phyloP scores from a whole-genome alignment of 106 monocot species.

The Cymbidium sinense region DNA sequence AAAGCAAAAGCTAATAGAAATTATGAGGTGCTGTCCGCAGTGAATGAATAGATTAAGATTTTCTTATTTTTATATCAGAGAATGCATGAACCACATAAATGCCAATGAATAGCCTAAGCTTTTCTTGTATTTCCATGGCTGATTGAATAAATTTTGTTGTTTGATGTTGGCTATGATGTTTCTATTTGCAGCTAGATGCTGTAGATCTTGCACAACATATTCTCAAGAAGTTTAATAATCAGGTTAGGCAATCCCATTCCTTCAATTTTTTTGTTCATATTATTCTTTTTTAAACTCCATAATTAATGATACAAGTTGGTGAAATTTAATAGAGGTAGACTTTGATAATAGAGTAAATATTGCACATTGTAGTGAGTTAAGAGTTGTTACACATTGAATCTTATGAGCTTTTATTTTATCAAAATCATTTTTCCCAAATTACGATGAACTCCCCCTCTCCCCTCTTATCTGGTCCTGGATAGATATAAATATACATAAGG shows the following conservation, averaged over 20 bases:
- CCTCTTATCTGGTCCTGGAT: too few species aligned
- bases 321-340: too few species aligned
- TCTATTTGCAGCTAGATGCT: constrained; percentile 71
- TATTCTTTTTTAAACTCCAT: not conserved
- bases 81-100: not conserved
- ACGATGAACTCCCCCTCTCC: too few species aligned
- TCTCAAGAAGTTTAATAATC: constrained; percentile 56
- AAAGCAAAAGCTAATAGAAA: constrained; percentile 52
- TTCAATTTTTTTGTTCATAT: not conserved
- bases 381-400: too few species aligned
- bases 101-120: too few species aligned
- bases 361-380: too few species aligned
- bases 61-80: constrained; percentile 1
- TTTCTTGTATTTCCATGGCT: not conserved
- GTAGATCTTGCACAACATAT: constrained; percentile 80
- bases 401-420: too few species aligned
- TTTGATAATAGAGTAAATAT: too few species aligned
- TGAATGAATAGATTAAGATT: too few species aligned
- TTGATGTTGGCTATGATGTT: not conserved
- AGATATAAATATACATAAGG: too few species aligned
- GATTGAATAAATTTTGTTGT: not conserved
- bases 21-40: constrained; percentile 78
- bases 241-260: constrained; percentile 36
- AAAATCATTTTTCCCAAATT: too few species aligned
- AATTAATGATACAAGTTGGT: too few species aligned